These are phyloP conservation scores for Paramecium sexaurelia DNA, from an alignment of 73 alveolate genomes.

Conservation along the genomic window DNA sequence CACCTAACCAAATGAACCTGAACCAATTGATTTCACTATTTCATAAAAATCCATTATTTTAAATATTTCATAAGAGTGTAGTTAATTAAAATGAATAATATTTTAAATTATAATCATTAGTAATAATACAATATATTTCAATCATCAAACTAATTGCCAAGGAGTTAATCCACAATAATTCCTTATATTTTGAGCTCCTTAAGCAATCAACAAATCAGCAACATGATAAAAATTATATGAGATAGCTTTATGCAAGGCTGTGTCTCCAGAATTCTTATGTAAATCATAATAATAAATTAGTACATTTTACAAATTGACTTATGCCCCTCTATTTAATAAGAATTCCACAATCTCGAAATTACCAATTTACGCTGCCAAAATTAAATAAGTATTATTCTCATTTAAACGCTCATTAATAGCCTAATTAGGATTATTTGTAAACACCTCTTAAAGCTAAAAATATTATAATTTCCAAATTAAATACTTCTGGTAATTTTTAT, in stretches of 20 bases:
- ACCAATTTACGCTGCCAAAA: slow-evolving; percentile 37
- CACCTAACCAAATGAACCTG: slow-evolving; percentile 97
- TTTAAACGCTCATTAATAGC: not conserved
- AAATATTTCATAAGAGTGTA: not conserved
- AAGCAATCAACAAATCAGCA: not conserved
- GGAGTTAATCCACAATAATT: not conserved
- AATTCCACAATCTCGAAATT: not conserved
- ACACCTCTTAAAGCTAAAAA: not conserved
- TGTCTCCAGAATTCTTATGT: slow-evolving; percentile 1
- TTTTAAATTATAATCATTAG: too few relatives aligned
- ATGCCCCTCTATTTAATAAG: not conserved
- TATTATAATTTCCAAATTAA: not conserved
- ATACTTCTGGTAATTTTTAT: not conserved
- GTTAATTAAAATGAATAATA: too few relatives aligned
- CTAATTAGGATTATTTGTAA: slow-evolving; percentile 9
- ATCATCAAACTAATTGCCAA: too few relatives aligned
- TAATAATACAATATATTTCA: too few relatives aligned
- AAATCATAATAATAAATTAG: not conserved
- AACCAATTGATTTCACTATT: slow-evolving; percentile 92
- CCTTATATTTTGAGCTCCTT: not conserved
- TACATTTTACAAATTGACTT: slow-evolving; percentile 36
- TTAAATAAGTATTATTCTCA: slow-evolving; percentile 4
- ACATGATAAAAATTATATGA: not conserved
- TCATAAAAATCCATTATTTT: slow-evolving; percentile 94
- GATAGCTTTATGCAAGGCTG: slow-evolving; percentile 42